Conservation (phyloP, 1,284 basidiomycete species). For the Marasmius oreades region DNA sequence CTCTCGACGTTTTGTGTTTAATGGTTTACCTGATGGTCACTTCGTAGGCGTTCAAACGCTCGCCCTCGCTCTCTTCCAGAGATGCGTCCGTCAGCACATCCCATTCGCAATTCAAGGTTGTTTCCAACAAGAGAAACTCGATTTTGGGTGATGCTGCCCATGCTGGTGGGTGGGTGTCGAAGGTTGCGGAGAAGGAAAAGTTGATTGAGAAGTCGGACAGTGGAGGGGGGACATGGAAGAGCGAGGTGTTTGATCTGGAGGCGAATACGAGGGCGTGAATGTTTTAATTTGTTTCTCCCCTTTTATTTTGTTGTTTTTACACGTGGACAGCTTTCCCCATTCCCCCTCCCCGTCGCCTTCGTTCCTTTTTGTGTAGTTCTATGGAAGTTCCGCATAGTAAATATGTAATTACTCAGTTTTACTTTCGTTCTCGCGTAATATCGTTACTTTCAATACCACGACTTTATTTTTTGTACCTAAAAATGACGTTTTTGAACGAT, state of each 20-base stretch:
- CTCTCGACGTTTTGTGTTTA: neutral
- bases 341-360: too few relatives aligned
- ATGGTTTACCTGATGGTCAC: neutral
- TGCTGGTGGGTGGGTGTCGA: constrained; percentile 70
- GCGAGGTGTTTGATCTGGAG: neutral
- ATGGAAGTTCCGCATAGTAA: too few relatives aligned
- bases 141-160: constrained; percentile 61
- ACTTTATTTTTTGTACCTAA: too few relatives aligned
- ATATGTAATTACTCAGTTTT: too few relatives aligned
- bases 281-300: neutral
- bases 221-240: neutral
- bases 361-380: too few relatives aligned
- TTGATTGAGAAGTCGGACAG: constrained; percentile 29
- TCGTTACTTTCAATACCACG: too few relatives aligned
- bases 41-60: constrained; percentile 53
- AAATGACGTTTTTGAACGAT: too few relatives aligned
- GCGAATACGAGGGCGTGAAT: neutral
- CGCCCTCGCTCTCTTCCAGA: constrained; percentile 38
- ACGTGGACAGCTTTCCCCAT: too few relatives aligned
- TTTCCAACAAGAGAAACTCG: constrained; percentile 60
- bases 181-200: constrained; percentile 56
- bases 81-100: constrained; percentile 36
- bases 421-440: too few relatives aligned
- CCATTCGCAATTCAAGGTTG: constrained; percentile 71
- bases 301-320: neutral